Evolutionary conservation across 106 monocot genomes (phyloP), one percentile per base, ranked within the genome.

Genomic region (Allium sativum): DNA sequence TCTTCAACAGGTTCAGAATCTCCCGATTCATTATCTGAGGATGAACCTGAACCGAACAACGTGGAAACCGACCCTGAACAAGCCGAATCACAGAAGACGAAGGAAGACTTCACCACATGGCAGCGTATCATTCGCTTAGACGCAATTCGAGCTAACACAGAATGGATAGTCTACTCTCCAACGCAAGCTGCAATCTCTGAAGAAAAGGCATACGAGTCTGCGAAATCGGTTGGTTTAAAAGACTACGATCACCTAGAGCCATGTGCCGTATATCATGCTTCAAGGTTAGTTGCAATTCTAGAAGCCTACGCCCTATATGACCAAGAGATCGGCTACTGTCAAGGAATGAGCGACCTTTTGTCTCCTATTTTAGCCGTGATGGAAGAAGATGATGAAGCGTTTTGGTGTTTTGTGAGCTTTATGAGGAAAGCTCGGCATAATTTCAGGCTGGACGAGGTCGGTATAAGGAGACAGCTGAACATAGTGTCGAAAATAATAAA

Each of bases 281-380:
- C 83, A 17, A 82, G 89, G n/a, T 70, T 94, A 12, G 83, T 86
- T 22, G 73, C 79, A 13, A 56, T 94, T 13, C 78, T 94, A 18
- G 93, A 94, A 62, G 89, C 89, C 7, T 94, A 94, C 68, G 93
- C 89, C 45, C 59, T 89, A 17, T 75, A 86, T 45, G 93, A 94
- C 54, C 83, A 75, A 47, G 86, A 83, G 57, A 94, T 77, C 9
- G 93, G 93, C n/a, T 93, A 93, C 58, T 93, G 93, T 70, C 88
- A 88, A 54, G 93, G 93, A 43, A 93, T 93, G 93, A 89, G 84
- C 11, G 93, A 93, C 53, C 82, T 93, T 7, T 73, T 93, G 11
- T 77, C 89, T 0, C 93, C 89, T 10, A 85, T 93, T 21, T 59
- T 89, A 45, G 75, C 89, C 5, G 78, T 93, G 9, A 69, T 93